These are phyloP conservation scores for Chaetoscypha palmicola DNA, from an alignment of 2,329 filamentous ascomycete species.

Conservation along the genomic window DNA sequence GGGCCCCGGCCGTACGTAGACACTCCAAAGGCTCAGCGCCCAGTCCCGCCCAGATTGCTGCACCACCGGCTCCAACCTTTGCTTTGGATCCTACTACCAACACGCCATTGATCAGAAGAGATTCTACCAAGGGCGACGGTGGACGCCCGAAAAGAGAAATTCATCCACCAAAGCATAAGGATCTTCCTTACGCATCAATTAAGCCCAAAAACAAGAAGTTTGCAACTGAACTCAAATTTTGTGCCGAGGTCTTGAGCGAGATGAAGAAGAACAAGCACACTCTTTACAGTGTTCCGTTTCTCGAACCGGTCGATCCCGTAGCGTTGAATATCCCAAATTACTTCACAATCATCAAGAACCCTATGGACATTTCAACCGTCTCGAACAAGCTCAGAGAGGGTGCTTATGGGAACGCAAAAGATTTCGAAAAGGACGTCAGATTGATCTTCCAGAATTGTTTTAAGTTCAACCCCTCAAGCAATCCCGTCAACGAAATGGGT, in stretches of 20 bases:
- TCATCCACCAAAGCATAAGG: slow-evolving; percentile 81
- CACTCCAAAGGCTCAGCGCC: slow-evolving; percentile 29
- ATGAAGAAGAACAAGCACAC: slow-evolving; percentile 68
- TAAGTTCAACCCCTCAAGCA: slow-evolving; percentile 79
- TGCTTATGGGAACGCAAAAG: slow-evolving; percentile 73
- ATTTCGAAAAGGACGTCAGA: slow-evolving; percentile 76
- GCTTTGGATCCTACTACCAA: slow-evolving; percentile 67
- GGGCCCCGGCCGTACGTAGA: slow-evolving; percentile 33
- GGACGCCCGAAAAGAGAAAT: slow-evolving; percentile 87
- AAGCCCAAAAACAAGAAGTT: slow-evolving; percentile 89
- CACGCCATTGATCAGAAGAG: slow-evolving; percentile 74
- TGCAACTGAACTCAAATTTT: slow-evolving; percentile 83
- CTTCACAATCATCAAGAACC: slow-evolving; percentile 88
- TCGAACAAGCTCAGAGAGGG: slow-evolving; percentile 67
- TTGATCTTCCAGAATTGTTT: slow-evolving; percentile 86
- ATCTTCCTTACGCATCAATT: slow-evolving; percentile 73
- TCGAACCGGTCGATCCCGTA: slow-evolving; percentile 83
- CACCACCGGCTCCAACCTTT: slow-evolving; percentile 51
- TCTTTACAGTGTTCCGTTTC: slow-evolving; percentile 64
- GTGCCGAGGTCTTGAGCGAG: slow-evolving; percentile 72
- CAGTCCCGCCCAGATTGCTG: slow-evolving; percentile 30
- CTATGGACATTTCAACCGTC: slow-evolving; percentile 90
- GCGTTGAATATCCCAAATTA: slow-evolving; percentile 91
- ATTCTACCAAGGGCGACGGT: slow-evolving; percentile 74
- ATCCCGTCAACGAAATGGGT: slow-evolving; percentile 66